A percentile compares a stretch with the other conserved stretches of the same genome.
Evolutionary conservation across 169 alveolate genomes (phyloP).

Genomic region (Miamiensis avidus): DNA sequence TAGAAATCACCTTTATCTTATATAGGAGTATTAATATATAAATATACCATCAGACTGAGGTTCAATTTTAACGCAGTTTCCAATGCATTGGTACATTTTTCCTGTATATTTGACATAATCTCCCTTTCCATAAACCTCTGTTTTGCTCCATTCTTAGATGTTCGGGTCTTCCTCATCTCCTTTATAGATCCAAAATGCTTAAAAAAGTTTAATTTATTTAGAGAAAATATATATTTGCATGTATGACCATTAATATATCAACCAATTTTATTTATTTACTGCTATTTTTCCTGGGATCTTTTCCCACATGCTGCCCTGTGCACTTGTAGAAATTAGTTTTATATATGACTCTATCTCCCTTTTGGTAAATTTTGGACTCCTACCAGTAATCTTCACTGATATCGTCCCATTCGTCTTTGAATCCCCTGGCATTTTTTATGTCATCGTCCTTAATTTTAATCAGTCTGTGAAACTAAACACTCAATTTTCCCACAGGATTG

Average conservation of each 20-base stretch:
- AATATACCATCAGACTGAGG: too few relatives aligned
- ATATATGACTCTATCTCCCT: not conserved
- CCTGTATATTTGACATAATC: not conserved
- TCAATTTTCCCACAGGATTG: not conserved
- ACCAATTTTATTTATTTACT: not conserved
- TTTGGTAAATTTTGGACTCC: not conserved
- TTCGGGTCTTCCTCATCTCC: not conserved
- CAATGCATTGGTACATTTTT: not conserved
- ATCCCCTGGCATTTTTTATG: not conserved
- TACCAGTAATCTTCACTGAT: not conserved
- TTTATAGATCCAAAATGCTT: not conserved
- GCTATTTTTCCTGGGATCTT: not conserved
- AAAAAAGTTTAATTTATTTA: too few relatives aligned
- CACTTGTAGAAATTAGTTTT: not conserved
- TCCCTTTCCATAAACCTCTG: not conserved
- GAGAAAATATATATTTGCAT: too few relatives aligned
- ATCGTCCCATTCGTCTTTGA: not conserved
- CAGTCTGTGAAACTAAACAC: not conserved
- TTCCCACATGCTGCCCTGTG: not conserved
- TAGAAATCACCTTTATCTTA: not conserved
- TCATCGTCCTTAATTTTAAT: not conserved
- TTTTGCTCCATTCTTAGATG: not conserved
- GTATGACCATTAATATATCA: not conserved
- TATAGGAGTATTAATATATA: not conserved
- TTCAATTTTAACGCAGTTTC: not conserved